A percentile compares a stretch with the other conserved stretches of the same genome.
Evolutionary conservation across 2,329 filamentous ascomycete species (phyloP).

Genomic region (Stagonosporopsis cucurbitacearum): DNA sequence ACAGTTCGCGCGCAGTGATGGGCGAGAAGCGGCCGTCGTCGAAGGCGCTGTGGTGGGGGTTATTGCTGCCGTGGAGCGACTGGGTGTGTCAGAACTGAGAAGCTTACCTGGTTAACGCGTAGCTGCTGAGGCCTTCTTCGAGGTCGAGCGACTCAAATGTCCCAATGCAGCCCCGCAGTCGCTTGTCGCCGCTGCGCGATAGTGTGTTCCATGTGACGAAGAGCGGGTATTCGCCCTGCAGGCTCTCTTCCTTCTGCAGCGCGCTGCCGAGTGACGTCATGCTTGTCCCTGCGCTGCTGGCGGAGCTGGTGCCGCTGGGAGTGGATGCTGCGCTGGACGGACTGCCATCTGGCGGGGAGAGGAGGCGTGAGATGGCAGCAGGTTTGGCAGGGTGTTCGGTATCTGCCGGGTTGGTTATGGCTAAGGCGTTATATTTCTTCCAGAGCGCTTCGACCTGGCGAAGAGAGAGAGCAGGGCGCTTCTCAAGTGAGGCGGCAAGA

Average conservation of each 20-base stretch:
- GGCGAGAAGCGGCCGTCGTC: slow-evolving; percentile 68
- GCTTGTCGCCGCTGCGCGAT: slow-evolving; percentile 64
- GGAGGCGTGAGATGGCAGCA: slow-evolving; percentile 54
- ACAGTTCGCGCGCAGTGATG: slow-evolving; percentile 55
- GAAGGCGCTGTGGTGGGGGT: slow-evolving; percentile 58
- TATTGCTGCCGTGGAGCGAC: background rate
- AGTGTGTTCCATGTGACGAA: slow-evolving; percentile 96
- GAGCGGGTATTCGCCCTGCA: slow-evolving; percentile 65
- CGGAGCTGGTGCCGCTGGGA: slow-evolving; percentile 50
- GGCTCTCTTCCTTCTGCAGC: slow-evolving; percentile 33
- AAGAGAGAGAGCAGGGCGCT: slow-evolving; percentile 71
- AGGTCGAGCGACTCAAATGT: slow-evolving; percentile 85
- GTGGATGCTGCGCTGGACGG: slow-evolving; percentile 59
- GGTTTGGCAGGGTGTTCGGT: slow-evolving; percentile 34
- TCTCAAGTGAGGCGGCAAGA: slow-evolving; percentile 76
- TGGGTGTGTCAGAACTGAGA: background rate
- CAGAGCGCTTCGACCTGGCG: slow-evolving; percentile 73
- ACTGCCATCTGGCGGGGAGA: slow-evolving; percentile 50
- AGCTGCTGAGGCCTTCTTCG: slow-evolving; percentile 73
- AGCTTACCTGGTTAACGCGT: slow-evolving; percentile 76
- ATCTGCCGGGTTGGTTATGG: slow-evolving; percentile 25
- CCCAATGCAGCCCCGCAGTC: slow-evolving; percentile 91
- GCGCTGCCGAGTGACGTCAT: slow-evolving; percentile 41
- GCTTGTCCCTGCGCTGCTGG: slow-evolving; percentile 55
- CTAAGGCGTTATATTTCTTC: slow-evolving; percentile 57